Base-by-base conservation (phyloP, 1,284 basidiomycete species). In the Vanrija pseudolonga region DNA sequence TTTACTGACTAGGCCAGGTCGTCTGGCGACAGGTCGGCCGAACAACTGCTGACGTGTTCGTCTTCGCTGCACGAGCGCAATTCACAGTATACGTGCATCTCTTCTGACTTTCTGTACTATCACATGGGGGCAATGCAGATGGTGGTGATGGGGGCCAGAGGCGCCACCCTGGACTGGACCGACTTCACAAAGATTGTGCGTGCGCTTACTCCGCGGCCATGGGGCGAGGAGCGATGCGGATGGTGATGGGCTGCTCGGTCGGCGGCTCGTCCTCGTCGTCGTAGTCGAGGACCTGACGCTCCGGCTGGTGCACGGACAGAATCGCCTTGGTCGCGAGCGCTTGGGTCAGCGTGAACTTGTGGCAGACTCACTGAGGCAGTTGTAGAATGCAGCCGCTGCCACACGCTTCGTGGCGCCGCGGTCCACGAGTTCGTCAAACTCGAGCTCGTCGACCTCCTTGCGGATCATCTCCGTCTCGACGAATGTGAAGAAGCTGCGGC, bases 361-460 rank as follows among this genome's bases (percentile, higher is more conserved):
- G 4, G 44, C 18, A 42, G 26, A n/a, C 71, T 56, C 50, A 72
- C 72, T 70, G 23, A 73, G 60, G 45, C 67, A 68, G 49, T 73
- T 69, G 51, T 72, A 69, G 49, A 74, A 74, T 17, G 68, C 71
- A 3, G 60, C 28, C 1, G 67, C 66, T 6, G 68, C 68, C 17
- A 69, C 62, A 4, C 55, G 55, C 45, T 63, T 69, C 2, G 43
- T 50, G 6, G 51, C 44, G 6, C 50, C 48, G 2, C 44, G 44
- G 0, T 53, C 45, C 1, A 62, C 57, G 2, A 72, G 20, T 20
- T 72, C 63, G 2, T 91, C 89, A 54, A 80, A 81, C 55, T 81
- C 85, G 43, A 84, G 82, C 19, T 82, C 84, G 6, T 88, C 87
- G 9, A 85, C 85, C 39, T 47, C 45, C 1, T 47, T 28, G 6